A percentile compares a stretch with the other conserved stretches of the same genome.
Conservation (phyloP, 2,329 filamentous ascomycete genomes). For the Teratosphaeria destructans region DNA sequence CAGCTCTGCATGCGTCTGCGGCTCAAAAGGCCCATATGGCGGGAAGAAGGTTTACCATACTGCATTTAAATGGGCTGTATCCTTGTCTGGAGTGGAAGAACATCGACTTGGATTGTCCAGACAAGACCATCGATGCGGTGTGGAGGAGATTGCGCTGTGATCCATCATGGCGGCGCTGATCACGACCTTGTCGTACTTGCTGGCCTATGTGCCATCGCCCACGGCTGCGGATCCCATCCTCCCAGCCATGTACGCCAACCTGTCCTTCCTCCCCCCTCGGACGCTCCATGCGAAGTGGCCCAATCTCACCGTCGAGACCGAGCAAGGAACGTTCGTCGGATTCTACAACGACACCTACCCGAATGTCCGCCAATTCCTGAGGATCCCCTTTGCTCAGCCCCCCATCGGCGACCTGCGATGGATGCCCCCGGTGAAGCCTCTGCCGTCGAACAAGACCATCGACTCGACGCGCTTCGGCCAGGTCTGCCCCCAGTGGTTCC, state of each 20-base stretch:
- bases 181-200: neutral
- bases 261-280: neutral
- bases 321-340: neutral
- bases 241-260: neutral
- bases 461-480: neutral
- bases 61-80: neutral
- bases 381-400: neutral
- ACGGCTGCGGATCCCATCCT: neutral
- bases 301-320: neutral
- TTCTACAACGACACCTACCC: neutral
- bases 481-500: neutral
- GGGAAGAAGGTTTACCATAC: neutral
- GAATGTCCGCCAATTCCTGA: neutral
- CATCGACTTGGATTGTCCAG: neutral
- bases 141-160: neutral
- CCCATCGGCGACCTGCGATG: neutral
- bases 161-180: neutral
- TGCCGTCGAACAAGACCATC: neutral
- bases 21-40: neutral
- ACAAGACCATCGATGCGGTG: neutral
- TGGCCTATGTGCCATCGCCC: neutral
- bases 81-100: neutral
- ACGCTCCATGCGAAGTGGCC: neutral
- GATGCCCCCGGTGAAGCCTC: neutral
- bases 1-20: neutral